Evolutionary conservation across 2,329 filamentous ascomycete genomes (phyloP).

Genomic region (Hypoxylon sp.): DNA sequence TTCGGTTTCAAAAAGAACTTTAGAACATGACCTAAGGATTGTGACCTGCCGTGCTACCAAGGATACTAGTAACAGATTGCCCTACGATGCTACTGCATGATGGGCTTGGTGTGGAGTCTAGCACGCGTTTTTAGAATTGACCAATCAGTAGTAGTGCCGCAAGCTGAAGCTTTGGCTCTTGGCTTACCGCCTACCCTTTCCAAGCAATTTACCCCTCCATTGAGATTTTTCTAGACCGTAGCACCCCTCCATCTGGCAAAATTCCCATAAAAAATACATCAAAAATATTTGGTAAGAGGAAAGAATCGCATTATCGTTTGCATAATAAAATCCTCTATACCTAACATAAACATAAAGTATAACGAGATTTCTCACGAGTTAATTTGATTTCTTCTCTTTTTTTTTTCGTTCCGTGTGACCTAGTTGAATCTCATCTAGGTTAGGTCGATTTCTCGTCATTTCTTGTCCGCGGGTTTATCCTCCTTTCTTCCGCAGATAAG

Average conservation of each 20-base stretch:
- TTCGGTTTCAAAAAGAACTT: no score
- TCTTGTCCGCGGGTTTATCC: constrained; percentile 16
- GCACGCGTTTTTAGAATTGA: no score
- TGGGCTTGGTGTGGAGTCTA: neutral
- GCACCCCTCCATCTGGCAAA: constrained; percentile 25
- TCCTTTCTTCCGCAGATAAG: constrained; percentile 17
- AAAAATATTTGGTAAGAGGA: constrained; percentile 24
- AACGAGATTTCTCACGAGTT: constrained; percentile 9
- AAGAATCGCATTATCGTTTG: constrained; percentile 7
- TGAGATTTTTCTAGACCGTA: constrained; percentile 18
- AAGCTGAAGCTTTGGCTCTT: neutral
- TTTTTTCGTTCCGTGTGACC: constrained; percentile 23
- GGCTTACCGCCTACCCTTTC: constrained; percentile 26
- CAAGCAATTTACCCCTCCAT: constrained; percentile 25
- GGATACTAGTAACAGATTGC: no score
- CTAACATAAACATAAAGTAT: constrained; percentile 9
- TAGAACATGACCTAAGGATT: no score
- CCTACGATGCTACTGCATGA: constrained; percentile 1
- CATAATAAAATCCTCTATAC: neutral
- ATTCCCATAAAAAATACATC: no score
- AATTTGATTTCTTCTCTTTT: constrained; percentile 21
- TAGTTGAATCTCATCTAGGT: constrained; percentile 14
- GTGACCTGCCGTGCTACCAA: no score
- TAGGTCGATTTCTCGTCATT: constrained; percentile 16
- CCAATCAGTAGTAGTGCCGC: constrained; percentile 6